phyloP scores from a whole-genome alignment of 2,329 filamentous ascomycete genomes.

The Pseudocercospora vitis region DNA sequence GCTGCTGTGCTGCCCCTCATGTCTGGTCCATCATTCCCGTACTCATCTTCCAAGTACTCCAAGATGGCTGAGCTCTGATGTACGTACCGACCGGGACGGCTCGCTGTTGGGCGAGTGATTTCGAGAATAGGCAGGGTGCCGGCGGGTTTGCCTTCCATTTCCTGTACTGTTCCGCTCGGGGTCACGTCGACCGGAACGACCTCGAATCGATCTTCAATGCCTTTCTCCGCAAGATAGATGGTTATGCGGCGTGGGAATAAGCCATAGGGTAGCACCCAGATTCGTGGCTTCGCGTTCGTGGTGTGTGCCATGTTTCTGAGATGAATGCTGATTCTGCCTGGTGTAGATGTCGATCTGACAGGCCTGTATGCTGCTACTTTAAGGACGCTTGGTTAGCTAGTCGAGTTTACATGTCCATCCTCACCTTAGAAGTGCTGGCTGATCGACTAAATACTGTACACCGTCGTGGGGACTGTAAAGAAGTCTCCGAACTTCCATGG shows the following conservation, averaged over 20 bases:
- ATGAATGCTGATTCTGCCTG: too few relatives aligned
- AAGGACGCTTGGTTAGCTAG: too few relatives aligned
- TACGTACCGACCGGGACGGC: conserved; percentile 15
- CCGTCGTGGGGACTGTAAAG: too few relatives aligned
- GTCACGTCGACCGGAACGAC: conserved; percentile 13
- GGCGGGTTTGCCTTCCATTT: conserved; percentile 17
- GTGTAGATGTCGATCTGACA: too few relatives aligned
- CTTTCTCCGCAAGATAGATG: conserved; percentile 22
- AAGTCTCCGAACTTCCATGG: too few relatives aligned
- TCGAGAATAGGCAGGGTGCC: conserved; percentile 20
- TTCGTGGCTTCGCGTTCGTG: conserved; percentile 3
- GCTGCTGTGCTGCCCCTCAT: conserved; percentile 13
- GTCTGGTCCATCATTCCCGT: conserved; percentile 8
- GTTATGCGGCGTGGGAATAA: conserved; percentile 19
- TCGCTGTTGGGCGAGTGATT: conserved; percentile 2
- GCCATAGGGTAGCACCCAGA: conserved; percentile 19
- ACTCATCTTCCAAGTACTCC: conserved; percentile 22
- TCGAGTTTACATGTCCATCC: too few relatives aligned
- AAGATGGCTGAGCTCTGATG: conserved; percentile 19
- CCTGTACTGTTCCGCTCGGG: conserved; percentile 10
- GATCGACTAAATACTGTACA: too few relatives aligned
- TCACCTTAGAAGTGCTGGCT: too few relatives aligned
- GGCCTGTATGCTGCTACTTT: too few relatives aligned
- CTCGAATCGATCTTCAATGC: conserved; percentile 13
- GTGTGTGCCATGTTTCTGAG: too few relatives aligned